Base-by-base conservation (phyloP, 2,329 filamentous ascomycete species). In the Cryoendolithus antarcticus region DNA sequence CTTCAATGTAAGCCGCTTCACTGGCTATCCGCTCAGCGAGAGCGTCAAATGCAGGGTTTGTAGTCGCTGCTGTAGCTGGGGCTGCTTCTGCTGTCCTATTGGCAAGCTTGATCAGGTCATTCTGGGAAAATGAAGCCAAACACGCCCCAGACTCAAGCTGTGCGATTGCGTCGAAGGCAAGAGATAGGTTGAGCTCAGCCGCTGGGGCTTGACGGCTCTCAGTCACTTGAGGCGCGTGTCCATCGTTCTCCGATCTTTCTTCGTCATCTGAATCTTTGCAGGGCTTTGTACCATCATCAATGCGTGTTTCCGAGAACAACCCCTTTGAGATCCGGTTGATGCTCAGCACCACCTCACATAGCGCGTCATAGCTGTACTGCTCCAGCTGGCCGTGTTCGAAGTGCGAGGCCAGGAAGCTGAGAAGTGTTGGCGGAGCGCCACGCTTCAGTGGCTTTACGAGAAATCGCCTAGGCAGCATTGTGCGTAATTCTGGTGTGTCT, bases 301-400 rank as follows among this genome's bases (percentile, higher is more conserved):
- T 13, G 11, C 9, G 19, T 1, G 34, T 29, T 8, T n/a, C 12
- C 5, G 38, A 34, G 10, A 40, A 40, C 3, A 40, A 33, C n/a
- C 33, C 34, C 3, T 36, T 34, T 6, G 38, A 40, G 34, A 50
- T 41, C n/a, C 39, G 40, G 24, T 13, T 34, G 11, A 48, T 43
- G 29, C 45, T 35, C 30, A 35, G 21, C 4, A 47, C 30, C 35
- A 48, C 46, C 21, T 35, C 40, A 32, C 40, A 35, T 6, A 48
- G 39, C 40, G 37, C 34, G 33, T 45, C 38, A 35, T 44, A 40
- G 38, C 34, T 34, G 21, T 37, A 11, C 9, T 19, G 13, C 11
- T 46, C 37, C 13, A 49, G 34, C 28, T 40, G 37, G 24, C 42
- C 37, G 10, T 40, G 32, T 8, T 30, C 40, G n/a, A 42, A 37